phyloP scores from a whole-genome alignment of 805 yeast species.

The Wilhelminamyces savonicus region DNA sequence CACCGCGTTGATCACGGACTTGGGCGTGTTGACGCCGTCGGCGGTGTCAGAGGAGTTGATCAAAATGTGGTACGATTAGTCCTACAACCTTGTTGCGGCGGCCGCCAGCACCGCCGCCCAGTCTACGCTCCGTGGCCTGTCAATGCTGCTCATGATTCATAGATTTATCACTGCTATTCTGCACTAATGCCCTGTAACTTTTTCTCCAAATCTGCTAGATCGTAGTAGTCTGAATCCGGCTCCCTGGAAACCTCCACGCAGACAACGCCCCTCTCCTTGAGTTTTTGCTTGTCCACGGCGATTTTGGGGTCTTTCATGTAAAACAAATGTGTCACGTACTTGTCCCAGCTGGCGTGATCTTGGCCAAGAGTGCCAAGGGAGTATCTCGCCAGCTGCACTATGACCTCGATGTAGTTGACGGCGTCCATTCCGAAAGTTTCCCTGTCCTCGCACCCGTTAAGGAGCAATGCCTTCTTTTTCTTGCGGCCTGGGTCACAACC shows the following conservation, averaged over 20 bases:
- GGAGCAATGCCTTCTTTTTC: conserved; percentile 50
- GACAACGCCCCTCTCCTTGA: conserved; percentile 38
- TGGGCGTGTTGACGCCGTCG: conserved; percentile 94
- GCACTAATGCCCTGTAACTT: conserved; percentile 2
- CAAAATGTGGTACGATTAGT: conserved; percentile 92
- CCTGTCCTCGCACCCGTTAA: conserved; percentile 73
- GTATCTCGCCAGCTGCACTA: conserved; percentile 51
- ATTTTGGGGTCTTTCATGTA: conserved; percentile 48
- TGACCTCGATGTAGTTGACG: conserved; percentile 46
- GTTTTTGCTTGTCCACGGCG: conserved; percentile 35
- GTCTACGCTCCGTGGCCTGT: too few relatives aligned
- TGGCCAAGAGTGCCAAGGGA: conserved; percentile 25
- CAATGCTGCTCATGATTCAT: too few relatives aligned
- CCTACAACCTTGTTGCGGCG: too few relatives aligned
- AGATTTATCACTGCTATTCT: too few relatives aligned
- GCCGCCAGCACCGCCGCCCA: too few relatives aligned
- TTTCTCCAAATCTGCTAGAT: conserved; percentile 33
- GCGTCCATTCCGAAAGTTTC: conserved; percentile 72
- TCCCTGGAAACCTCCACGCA: conserved; percentile 37
- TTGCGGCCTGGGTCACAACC: conserved; percentile 2
- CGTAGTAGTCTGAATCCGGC: conserved; percentile 27
- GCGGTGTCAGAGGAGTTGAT: conserved; percentile 98
- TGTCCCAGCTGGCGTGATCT: conserved; percentile 25
- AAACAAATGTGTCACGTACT: conserved; percentile 59
- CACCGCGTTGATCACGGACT: conserved; percentile 91